These are phyloP conservation scores for Malbranchea zuffiana DNA, from an alignment of 2,329 filamentous ascomycete genomes.

Conservation along the genomic window DNA sequence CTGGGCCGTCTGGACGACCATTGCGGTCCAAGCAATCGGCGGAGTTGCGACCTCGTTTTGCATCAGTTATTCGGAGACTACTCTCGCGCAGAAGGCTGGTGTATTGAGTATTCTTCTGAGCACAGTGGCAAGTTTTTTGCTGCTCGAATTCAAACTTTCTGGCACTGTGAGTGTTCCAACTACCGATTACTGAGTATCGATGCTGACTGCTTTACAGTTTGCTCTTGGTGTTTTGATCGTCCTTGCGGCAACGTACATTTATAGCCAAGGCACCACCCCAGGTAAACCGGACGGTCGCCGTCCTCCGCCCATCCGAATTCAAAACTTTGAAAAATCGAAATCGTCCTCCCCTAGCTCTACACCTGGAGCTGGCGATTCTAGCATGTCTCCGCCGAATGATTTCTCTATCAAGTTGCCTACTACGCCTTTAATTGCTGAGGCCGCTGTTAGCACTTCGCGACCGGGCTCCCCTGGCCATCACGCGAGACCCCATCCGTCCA, in stretches of 20 bases:
- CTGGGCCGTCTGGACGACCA: conserved; percentile 76
- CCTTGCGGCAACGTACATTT: conserved; percentile 72
- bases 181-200: conserved; percentile 7
- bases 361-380: conserved; percentile 19
- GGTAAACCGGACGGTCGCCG: conserved; percentile 38
- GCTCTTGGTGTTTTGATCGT: conserved; percentile 69
- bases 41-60: conserved; percentile 75
- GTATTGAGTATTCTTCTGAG: conserved; percentile 85
- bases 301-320: conserved; percentile 45
- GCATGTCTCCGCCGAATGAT: conserved; percentile 33
- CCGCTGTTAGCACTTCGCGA: conserved; percentile 42
- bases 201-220: conserved; percentile 48
- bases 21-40: conserved; percentile 69
- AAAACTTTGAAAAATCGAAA: conserved; percentile 58
- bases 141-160: conserved; percentile 71
- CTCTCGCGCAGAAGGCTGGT: conserved; percentile 86
- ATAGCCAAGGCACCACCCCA: conserved; percentile 32
- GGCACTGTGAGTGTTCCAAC: conserved; percentile 48
- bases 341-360: conserved; percentile 41
- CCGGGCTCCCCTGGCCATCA: conserved; percentile 40
- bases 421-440: conserved; percentile 39
- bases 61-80: conserved; percentile 76
- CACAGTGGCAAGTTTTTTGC: conserved; percentile 70
- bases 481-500: conserved; percentile 31
- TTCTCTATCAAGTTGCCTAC: conserved; percentile 37